Conservation (phyloP, 2,329 filamentous ascomycete genomes). For the Fusarium denticulatum region DNA sequence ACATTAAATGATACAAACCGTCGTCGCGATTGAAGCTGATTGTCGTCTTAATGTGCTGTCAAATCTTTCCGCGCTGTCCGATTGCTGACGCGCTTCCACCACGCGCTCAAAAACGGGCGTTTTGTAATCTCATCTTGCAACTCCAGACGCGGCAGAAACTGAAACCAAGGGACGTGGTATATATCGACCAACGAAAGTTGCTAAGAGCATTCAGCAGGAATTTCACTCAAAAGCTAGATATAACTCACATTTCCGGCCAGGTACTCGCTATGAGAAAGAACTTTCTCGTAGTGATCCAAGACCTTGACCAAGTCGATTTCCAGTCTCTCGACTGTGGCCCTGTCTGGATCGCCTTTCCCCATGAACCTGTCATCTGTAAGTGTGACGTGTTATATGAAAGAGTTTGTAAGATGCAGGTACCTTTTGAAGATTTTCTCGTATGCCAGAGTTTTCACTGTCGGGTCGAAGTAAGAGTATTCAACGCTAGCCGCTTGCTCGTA, state of each 20-base stretch:
- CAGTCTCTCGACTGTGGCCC: not conserved
- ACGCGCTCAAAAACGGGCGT: not conserved
- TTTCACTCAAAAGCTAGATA: rapidly evolving
- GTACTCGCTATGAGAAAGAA: not conserved
- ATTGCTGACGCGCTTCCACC: not conserved
- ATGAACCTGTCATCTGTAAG: not conserved
- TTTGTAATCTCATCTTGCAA: not conserved
- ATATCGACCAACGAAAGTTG: not conserved
- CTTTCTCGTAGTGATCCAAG: not conserved
- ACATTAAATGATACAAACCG: no score
- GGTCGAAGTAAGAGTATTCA: not conserved
- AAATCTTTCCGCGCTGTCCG: not conserved
- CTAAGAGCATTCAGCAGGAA: rapidly evolving
- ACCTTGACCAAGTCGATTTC: not conserved
- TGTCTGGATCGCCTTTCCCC: not conserved
- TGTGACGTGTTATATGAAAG: rapidly evolving
- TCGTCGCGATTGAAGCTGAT: no score
- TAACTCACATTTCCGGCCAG: not conserved
- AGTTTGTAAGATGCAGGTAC: rapidly evolving
- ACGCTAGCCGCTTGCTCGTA: not conserved
- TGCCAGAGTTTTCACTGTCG: not conserved
- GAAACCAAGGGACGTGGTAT: not conserved
- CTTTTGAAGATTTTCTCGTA: not conserved
- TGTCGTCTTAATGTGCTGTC: rapidly evolving
- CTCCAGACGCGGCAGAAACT: not conserved